Base-by-base conservation (phyloP, 2,329 filamentous ascomycete genomes). In the Arthrobotrys sinensis region DNA sequence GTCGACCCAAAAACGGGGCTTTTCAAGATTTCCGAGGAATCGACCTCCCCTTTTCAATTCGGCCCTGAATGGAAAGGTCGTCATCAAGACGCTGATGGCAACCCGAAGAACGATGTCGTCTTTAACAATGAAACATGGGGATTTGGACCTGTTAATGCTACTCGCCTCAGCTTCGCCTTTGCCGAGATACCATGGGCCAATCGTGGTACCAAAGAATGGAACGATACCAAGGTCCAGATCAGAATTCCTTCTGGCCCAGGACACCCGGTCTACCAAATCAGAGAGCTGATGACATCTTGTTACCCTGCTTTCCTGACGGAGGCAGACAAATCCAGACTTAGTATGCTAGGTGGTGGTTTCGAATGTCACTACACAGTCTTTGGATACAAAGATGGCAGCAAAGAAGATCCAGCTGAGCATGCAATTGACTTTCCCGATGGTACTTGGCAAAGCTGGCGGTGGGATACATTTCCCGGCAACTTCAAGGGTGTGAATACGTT, bases 301-400 rank as follows among this genome's bases (percentile, higher is more conserved):
- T 67, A 62, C 21, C 73, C 73, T n/a, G 52, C 45, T 0, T 10
- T 71, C 14, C 10, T 19, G 0, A 50, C 38, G 3, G 38, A 53
- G 1, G 48, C 67, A 32, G 66, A 67, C 8, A 46, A 32, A 14
- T n/a, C 65, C 16, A 63, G 50, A 10, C 5, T 67, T 0, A 34
- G 40, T 14, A 70, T 48, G 55, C 28, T 64, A 21, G 34, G 24
- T 11, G 52, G 60, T 4, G 43, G 3, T 3, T 71, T 71, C 32
- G 67, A 71, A 48, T 78, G 73, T 21, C 67, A 78, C 24, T 78
- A 50, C 16, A 78, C 73, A 0, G 62, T 78, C 12, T 55, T 78
- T 8, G 73, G 73, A 0, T 67, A 40, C 36, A 78, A 78, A 24
- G 24, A 19, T 1, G 28, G 16, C 11, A 62, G 64, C 40, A 45